Conservation (phyloP, 148 eudicot genomes). For the Mesembryanthemum crystallinum region DNA sequence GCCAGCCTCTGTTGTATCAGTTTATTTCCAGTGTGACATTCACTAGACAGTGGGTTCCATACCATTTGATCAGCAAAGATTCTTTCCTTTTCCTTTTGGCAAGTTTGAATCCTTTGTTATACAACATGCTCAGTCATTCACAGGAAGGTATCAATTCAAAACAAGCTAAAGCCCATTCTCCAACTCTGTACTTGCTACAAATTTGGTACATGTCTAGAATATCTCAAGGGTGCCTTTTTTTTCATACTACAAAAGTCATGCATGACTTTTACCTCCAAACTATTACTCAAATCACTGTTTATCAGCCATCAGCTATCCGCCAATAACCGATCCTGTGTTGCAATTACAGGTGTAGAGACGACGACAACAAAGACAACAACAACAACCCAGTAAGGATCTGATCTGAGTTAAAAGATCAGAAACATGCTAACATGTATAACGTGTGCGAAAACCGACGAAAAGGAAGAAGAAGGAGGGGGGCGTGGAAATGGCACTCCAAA, state of each 20-base stretch:
- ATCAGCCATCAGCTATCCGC: too few species aligned
- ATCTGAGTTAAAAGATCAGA: neutral
- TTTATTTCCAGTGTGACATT: slow-evolving; percentile 9
- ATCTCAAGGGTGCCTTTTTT: neutral
- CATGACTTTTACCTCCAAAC: too few species aligned
- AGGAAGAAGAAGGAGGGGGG: slow-evolving; percentile 43
- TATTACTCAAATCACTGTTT: too few species aligned
- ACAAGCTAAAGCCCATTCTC: neutral
- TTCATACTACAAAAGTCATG: too few species aligned
- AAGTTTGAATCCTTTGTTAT: slow-evolving; percentile 28
- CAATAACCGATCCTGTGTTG: too few species aligned
- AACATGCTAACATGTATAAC: slow-evolving; percentile 91
- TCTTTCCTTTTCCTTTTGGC: slow-evolving; percentile 33
- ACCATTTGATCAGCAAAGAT: slow-evolving; percentile 22
- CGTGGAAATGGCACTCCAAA: slow-evolving; percentile 65
- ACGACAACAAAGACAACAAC: neutral
- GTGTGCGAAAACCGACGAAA: slow-evolving; percentile 69
- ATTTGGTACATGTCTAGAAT: slow-evolving; percentile 6
- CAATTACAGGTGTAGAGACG: slow-evolving; percentile 16
- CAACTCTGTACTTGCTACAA: neutral
- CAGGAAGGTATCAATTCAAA: neutral
- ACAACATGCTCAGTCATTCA: neutral
- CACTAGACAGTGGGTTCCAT: slow-evolving; percentile 21
- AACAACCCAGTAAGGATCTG: neutral
- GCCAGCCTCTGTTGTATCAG: neutral